Percentiles rank a stretch among this genome's conserved stretches.
These are phyloP conservation scores for Trichoderma lentiforme DNA, from an alignment of 2,329 filamentous ascomycete genomes.

Conservation along the genomic window DNA sequence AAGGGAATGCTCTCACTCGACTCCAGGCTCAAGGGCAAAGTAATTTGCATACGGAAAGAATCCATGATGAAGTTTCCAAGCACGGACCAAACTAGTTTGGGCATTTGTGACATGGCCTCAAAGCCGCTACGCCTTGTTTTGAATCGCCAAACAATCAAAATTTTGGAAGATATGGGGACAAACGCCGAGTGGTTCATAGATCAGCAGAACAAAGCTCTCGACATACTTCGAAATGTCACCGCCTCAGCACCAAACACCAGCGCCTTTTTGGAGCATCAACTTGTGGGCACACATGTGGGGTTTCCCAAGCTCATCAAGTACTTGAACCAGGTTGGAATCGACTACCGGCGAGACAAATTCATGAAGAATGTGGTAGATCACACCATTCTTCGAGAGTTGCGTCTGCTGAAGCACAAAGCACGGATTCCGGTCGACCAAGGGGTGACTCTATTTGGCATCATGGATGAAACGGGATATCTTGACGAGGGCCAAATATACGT, in stretches of 20 bases:
- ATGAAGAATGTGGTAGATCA: slow-evolving; percentile 69
- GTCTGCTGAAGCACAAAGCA: slow-evolving; percentile 73
- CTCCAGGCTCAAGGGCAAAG: slow-evolving; percentile 51
- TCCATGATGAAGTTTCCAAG: slow-evolving; percentile 81
- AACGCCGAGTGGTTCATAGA: slow-evolving; percentile 56
- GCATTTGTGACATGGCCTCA: slow-evolving; percentile 68
- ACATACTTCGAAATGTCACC: slow-evolving; percentile 57
- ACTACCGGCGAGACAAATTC: slow-evolving; percentile 67
- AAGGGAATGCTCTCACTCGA: slow-evolving; percentile 80
- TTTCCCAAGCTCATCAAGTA: slow-evolving; percentile 61
- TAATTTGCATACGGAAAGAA: slow-evolving; percentile 57
- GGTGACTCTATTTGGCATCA: slow-evolving; percentile 75
- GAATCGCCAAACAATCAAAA: slow-evolving; percentile 81
- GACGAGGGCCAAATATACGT: slow-evolving; percentile 67
- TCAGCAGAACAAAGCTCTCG: slow-evolving; percentile 62
- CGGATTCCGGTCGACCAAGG: slow-evolving; percentile 69
- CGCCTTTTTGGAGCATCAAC: slow-evolving; percentile 60
- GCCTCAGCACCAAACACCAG: slow-evolving; percentile 59
- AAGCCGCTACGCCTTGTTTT: slow-evolving; percentile 66
- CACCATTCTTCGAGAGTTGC: slow-evolving; percentile 65
- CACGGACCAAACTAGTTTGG: slow-evolving; percentile 52
- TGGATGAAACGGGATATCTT: slow-evolving; percentile 74
- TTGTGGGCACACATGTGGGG: slow-evolving; percentile 57
- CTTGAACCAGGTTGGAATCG: slow-evolving; percentile 54
- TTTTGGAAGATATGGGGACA: slow-evolving; percentile 74